These are phyloP conservation scores for Astragalus glycyphyllos DNA, from an alignment of 306 rosid genomes.

Conservation along the genomic window DNA sequence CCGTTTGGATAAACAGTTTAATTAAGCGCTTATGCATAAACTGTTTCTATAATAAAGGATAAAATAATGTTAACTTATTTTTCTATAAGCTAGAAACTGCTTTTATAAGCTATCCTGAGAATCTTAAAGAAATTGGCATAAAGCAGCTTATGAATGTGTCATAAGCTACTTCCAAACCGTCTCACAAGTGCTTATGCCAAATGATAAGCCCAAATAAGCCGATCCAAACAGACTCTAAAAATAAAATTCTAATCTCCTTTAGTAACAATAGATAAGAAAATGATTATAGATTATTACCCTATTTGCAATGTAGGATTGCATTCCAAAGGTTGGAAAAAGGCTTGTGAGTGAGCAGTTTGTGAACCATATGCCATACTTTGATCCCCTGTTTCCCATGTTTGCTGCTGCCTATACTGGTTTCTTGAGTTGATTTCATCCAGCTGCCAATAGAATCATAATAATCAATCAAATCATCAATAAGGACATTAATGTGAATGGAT, in stretches of 20 bases:
- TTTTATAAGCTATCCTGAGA: too few relatives aligned
- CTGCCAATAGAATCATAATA: constrained; percentile 50
- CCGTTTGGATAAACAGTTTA: too few relatives aligned
- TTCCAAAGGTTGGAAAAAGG: constrained; percentile 80
- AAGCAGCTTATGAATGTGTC: too few relatives aligned
- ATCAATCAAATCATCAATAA: constrained; percentile 23
- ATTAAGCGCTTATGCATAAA: too few relatives aligned
- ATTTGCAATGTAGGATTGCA: constrained; percentile 86
- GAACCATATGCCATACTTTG: constrained; percentile 69
- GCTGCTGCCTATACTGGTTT: constrained; percentile 58
- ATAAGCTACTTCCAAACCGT: too few relatives aligned
- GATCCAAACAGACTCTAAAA: too few relatives aligned
- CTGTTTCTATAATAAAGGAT: too few relatives aligned
- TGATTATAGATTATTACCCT: constrained; percentile 59
- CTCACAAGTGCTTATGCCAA: too few relatives aligned
- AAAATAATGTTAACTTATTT: too few relatives aligned
- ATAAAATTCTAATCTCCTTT: constrained; percentile 33
- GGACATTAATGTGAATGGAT: not conserved
- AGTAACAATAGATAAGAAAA: constrained; percentile 59
- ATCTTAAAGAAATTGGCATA: too few relatives aligned
- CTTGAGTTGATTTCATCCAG: constrained; percentile 81
- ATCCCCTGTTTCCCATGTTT: constrained; percentile 79
- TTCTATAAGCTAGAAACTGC: too few relatives aligned
- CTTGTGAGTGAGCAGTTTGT: constrained; percentile 74
- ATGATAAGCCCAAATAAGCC: too few relatives aligned